These are phyloP conservation scores for Dichotomocladium elegans DNA, from an alignment of 371 early-diverging fungal species.

Conservation along the genomic window DNA sequence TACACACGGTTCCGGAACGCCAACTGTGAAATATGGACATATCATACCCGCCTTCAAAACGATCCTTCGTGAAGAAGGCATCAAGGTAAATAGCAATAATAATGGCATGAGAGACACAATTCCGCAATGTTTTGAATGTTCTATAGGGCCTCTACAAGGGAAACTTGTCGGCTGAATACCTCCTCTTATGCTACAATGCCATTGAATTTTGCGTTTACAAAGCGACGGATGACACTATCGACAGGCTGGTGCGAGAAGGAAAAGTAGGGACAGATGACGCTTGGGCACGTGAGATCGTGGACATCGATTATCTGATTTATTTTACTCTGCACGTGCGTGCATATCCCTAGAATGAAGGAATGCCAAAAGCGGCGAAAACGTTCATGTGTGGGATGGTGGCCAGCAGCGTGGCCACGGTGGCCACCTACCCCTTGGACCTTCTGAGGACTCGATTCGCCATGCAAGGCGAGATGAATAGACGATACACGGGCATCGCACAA, in stretches of 20 bases:
- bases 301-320: not conserved
- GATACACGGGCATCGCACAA: constrained; percentile 56
- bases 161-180: constrained; percentile 86
- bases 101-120: not conserved
- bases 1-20: not conserved
- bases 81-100: constrained; percentile 37
- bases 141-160: constrained; percentile 88
- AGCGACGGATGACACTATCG: constrained; percentile 30
- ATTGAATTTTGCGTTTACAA: constrained; percentile 82
- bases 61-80: constrained; percentile 73
- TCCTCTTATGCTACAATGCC: constrained; percentile 88
- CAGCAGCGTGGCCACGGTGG: constrained; percentile 59
- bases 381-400: constrained; percentile 67
- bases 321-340: not conserved
- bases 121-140: not conserved
- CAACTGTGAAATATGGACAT: constrained; percentile 48
- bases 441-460: constrained; percentile 89
- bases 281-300: not conserved
- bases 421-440: constrained; percentile 92
- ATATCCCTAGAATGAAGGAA: not conserved
- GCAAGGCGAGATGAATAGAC: constrained; percentile 58
- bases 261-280: not conserved
- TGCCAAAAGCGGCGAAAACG: constrained; percentile 46
- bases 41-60: constrained; percentile 52
- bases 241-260: constrained; percentile 22